Base-by-base conservation (phyloP, 345 rosid species). In the Syzygium aromaticum region DNA sequence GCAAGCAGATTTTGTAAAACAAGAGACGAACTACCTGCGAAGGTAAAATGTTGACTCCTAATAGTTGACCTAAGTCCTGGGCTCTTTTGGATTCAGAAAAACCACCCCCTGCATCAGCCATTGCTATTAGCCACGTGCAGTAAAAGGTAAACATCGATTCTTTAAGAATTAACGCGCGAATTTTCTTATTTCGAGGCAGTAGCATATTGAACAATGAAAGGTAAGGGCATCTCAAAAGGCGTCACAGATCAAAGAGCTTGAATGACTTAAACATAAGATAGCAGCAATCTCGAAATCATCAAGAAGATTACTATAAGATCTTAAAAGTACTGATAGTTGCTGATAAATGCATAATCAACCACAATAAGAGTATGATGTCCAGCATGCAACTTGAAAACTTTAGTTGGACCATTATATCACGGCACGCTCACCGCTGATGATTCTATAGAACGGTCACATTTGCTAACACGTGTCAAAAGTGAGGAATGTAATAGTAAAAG, bases 21-120 rank as follows among this genome's bases (percentile, higher is more conserved):
- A 4, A 52, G 86, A 84, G 52, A 46, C 17, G 15, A 84, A 23
- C 40, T 51, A 97, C 99, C 97, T 96, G 99, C 64, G 88, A 92
- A 13, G 98, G 94, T 86, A 91, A 91, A 90, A 94, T 87, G 82
- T 92, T 85, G 33, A 96, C 89, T 77, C 92, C 95, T 56, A 95
- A 86, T 38, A 96, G 92, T 87, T 86, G 89, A 83, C 94, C 93
- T 87, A 97, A 90, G 89, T 97, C 97, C 67, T 86, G 87, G 17
- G 98, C 98, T 90, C 99, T 94, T 88, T 89, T 91, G 33, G 96
- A 93, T 92, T 96, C 99, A 78, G 90, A 94, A 89, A 93, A 89
- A 83, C 99, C 98, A 90, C 99, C 98, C 84, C 99, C 99, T 96
- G 87, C 19, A 21, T 51, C 85, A 52, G 52, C 53, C 85, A 84